A percentile compares a stretch with the other conserved stretches of the same genome.
Conservation (phyloP, 345 rosid species). For the Xanthoceras sorbifolium region DNA sequence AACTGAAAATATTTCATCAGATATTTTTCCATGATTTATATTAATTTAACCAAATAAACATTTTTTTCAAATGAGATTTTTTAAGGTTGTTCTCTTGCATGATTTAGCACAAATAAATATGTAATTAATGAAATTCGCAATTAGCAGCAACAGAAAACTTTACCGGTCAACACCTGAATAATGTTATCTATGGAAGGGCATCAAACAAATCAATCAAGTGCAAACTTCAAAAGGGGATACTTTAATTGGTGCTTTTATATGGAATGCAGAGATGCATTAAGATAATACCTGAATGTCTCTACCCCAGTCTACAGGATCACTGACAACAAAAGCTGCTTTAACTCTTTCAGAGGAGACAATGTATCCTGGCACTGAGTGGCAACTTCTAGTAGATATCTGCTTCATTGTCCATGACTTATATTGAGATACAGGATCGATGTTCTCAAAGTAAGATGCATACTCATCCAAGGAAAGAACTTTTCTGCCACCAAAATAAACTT, state of each 20-base stretch:
- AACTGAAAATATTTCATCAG: no score
- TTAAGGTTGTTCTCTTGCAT: background rate
- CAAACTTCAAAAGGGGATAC: background rate
- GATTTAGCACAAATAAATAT: background rate
- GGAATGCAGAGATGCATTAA: background rate
- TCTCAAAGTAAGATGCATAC: slow-evolving; percentile 43
- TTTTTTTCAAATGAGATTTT: background rate
- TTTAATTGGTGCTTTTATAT: background rate
- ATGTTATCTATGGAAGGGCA: background rate
- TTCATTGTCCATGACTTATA: slow-evolving; percentile 44
- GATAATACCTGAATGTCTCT: slow-evolving; percentile 49
- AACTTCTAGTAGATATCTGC: slow-evolving; percentile 17
- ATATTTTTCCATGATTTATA: no score
- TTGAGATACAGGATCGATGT: slow-evolving; percentile 49
- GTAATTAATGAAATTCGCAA: background rate
- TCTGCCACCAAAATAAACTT: slow-evolving; percentile 32
- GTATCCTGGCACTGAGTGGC: slow-evolving; percentile 13
- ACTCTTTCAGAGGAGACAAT: slow-evolving; percentile 34
- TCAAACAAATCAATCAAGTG: background rate
- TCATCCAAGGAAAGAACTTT: slow-evolving; percentile 52
- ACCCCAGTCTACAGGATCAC: slow-evolving; percentile 62
- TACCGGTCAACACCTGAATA: slow-evolving; percentile 8
- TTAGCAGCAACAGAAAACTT: slow-evolving; percentile 1
- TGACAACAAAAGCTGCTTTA: slow-evolving; percentile 45
- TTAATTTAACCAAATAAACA: no score